Base-by-base conservation (phyloP, 192 early-diverging fungal genomes). In the Rhizophagus prolifer region DNA sequence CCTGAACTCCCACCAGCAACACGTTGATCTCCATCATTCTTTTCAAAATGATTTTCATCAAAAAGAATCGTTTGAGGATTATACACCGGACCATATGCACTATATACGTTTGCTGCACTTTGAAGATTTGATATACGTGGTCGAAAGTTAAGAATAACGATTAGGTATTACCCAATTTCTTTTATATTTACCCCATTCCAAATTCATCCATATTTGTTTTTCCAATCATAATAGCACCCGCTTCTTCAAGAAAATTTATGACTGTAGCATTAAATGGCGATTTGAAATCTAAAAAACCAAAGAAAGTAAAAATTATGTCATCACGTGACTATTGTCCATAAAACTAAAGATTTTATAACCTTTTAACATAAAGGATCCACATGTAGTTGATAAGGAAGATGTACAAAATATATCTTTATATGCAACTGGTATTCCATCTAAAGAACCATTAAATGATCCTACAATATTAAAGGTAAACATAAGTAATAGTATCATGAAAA, bases 151-250 rank as follows among this genome's bases (percentile, higher is more conserved):
- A 31, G 26, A 13, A 26, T 4, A 66, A 26, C 19, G 64, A 66
- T 28, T 21, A 34, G 16, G 6, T 12, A 65, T 13, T 44, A 44
- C 10, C 2, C 10, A 44, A 12, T 44, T 44, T 10, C 12, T 44
- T 23, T n/a, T 3, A 23, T 23, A 44, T 80, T 50, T 87, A 90
- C 83, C 97, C 97, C 95, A 98, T 98, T 19, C 94, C 97, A 90
- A 96, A 98, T 81, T 98, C 95, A 82, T 98, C 97, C 93, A 97
- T 92, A 80, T 97, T 96, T 19, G 91, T 86, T 72, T 95, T 95
- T 26, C 92, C 95, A 5, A 92, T 82, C n/a, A 92, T 82, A 10
- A 88, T 78, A 0, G 87, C 91, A 0, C 95, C 94, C 2, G 89
- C 85, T 0, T 85, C 74, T 28, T 84, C 78, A 14, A 97, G 81